Evolutionary conservation across 1,139 yeast species (phyloP).

Genomic region (Scheffersomyces illinoinensis): DNA sequence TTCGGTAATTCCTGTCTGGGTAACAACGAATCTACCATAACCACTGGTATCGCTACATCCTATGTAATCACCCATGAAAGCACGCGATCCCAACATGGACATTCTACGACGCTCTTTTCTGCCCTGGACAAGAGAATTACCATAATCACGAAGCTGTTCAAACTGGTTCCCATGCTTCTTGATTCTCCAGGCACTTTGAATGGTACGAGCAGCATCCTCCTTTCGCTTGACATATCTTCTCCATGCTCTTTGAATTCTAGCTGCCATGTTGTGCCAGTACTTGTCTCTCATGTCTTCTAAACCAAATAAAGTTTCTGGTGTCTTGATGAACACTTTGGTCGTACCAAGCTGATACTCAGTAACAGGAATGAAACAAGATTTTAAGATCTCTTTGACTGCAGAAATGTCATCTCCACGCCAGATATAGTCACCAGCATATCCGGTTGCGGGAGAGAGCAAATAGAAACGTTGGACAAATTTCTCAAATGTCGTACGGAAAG

Average conservation of each 20-base stretch:
- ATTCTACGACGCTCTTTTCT: conserved; percentile 89
- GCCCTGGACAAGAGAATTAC: conserved; percentile 66
- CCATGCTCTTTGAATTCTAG: conserved; percentile 97
- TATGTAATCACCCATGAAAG: conserved; percentile 93
- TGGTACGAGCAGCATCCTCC: conserved; percentile 81
- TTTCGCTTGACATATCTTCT: conserved; percentile 78
- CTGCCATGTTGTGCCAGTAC: conserved; percentile 99
- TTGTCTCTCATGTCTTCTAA: conserved; percentile 95
- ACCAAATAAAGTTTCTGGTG: conserved; percentile 96
- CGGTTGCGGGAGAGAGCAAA: conserved; percentile 81
- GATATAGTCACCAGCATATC: conserved; percentile 97
- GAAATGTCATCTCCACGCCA: conserved; percentile 87
- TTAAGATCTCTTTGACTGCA: conserved; percentile 78
- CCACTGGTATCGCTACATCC: conserved; percentile 77
- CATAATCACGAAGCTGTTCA: conserved; percentile 82
- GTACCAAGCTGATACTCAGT: conserved; percentile 91
- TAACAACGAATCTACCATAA: conserved; percentile 65
- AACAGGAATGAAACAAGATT: conserved; percentile 76
- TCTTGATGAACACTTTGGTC: conserved; percentile 92
- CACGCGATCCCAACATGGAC: conserved; percentile 84
- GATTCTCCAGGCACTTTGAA: conserved; percentile 85
- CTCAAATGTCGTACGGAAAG: conserved; percentile 95
- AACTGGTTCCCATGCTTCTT: conserved; percentile 79
- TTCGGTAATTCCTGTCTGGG: conserved; percentile 70
- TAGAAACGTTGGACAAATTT: conserved; percentile 97